These are phyloP conservation scores for Calonectria pauciramosa DNA, from an alignment of 2,329 filamentous ascomycete species.

Conservation along the genomic window DNA sequence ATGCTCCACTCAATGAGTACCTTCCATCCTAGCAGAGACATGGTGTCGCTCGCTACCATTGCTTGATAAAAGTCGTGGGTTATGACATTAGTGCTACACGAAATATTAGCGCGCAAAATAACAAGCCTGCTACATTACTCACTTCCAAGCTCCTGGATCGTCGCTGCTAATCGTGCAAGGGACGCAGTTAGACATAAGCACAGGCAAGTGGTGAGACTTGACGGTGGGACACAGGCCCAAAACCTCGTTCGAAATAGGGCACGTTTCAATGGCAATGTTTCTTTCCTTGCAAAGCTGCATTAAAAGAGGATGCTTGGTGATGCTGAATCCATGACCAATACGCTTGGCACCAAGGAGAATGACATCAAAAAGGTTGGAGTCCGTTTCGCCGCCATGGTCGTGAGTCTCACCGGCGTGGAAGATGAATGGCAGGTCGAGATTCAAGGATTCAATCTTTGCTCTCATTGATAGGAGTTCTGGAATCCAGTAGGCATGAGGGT, in stretches of 20 bases:
- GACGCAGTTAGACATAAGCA: neutral
- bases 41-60: neutral
- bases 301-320: constrained; percentile 87
- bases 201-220: neutral
- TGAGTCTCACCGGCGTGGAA: neutral
- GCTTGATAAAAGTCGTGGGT: constrained; percentile 1
- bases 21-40: neutral
- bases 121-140: neutral
- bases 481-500: neutral
- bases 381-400: neutral
- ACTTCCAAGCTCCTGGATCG: neutral
- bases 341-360: constrained; percentile 83
- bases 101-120: neutral
- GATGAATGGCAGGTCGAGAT: neutral
- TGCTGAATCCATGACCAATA: constrained; percentile 85
- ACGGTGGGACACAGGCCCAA: neutral
- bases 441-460: neutral
- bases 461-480: neutral
- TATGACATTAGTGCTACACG: neutral
- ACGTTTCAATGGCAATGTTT: constrained; percentile 80
- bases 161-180: neutral
- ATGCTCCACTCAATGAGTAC: constrained; percentile 1
- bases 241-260: neutral
- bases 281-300: constrained; percentile 86
- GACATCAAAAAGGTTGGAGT: constrained; percentile 65